Conservation (phyloP, 768 basidiomycete species). For the Lactarius pseudohatsudake region DNA sequence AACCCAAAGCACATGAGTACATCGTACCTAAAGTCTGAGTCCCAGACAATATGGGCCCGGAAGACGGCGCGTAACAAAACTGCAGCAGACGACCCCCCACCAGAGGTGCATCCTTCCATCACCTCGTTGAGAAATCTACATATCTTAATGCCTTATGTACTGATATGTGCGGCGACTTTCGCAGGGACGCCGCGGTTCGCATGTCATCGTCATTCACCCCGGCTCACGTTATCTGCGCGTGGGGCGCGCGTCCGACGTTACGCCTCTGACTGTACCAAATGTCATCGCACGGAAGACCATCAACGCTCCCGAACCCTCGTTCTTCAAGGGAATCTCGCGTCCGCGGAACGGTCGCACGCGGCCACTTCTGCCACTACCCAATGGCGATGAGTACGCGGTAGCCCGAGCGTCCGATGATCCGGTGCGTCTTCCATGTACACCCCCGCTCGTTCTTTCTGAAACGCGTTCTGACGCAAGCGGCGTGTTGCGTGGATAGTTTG, state of each 20-base stretch:
- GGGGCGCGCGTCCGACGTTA: slow-evolving; percentile 75
- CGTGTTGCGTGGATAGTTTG: slow-evolving; percentile 49
- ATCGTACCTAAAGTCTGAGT: slow-evolving; percentile 74
- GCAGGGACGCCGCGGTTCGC: slow-evolving; percentile 65
- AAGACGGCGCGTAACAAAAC: slow-evolving; percentile 47
- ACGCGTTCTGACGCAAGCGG: slow-evolving; percentile 3
- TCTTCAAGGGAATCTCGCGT: slow-evolving; percentile 53
- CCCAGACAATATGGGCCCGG: slow-evolving; percentile 71
- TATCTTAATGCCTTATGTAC: background rate
- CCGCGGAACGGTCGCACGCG: slow-evolving; percentile 44
- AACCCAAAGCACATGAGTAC: slow-evolving; percentile 82
- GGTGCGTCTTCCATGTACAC: slow-evolving; percentile 40
- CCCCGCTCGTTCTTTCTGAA: background rate
- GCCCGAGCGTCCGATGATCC: slow-evolving; percentile 56
- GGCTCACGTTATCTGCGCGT: slow-evolving; percentile 74
- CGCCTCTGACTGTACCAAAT: slow-evolving; percentile 63
- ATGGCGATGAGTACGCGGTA: slow-evolving; percentile 54
- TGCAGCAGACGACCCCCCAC: slow-evolving; percentile 25
- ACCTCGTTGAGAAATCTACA: background rate
- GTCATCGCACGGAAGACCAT: slow-evolving; percentile 70
- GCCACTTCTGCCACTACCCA: slow-evolving; percentile 32
- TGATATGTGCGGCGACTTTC: slow-evolving; percentile 18
- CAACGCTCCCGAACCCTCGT: slow-evolving; percentile 44
- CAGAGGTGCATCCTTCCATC: slow-evolving; percentile 30
- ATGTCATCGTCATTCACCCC: slow-evolving; percentile 77